Percentiles rank a stretch among this genome's conserved stretches.
These are phyloP conservation scores for Sporothrix humicola DNA, from an alignment of 2,329 filamentous ascomycete genomes.

Conservation along the genomic window DNA sequence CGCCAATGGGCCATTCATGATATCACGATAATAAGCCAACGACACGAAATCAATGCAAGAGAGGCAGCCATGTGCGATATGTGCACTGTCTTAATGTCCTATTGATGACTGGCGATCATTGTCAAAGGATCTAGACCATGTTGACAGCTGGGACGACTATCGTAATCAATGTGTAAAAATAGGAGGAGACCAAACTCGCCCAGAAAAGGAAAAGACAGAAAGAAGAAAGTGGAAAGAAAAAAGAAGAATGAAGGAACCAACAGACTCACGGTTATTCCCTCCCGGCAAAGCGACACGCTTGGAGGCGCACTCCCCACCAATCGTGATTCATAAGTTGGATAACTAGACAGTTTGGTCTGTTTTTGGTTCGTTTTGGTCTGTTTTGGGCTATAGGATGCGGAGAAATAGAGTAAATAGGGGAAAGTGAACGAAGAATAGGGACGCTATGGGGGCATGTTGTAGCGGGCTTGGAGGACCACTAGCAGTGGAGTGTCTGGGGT, in stretches of 20 bases:
- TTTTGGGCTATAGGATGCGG: too few relatives aligned
- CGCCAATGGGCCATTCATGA: background rate
- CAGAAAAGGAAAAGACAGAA: background rate
- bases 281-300: background rate
- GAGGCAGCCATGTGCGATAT: background rate
- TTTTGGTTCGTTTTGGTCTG: too few relatives aligned
- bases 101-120: too few relatives aligned
- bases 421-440: too few relatives aligned
- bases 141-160: background rate
- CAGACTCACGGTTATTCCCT: slow-evolving; percentile 3
- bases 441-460: too few relatives aligned
- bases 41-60: background rate
- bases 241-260: background rate
- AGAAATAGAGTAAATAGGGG: too few relatives aligned
- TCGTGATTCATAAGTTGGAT: slow-evolving; percentile 3
- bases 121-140: background rate
- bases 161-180: background rate
- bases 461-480: too few relatives aligned
- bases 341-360: background rate
- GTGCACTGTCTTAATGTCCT: too few relatives aligned
- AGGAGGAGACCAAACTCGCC: background rate
- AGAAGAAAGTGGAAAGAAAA: too few relatives aligned
- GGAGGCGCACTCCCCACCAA: background rate
- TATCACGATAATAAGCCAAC: background rate
- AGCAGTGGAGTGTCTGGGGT: background rate